Evolutionary conservation across 2,329 filamentous ascomycete genomes (phyloP).

Genomic region (Periglandula ipomoeae): DNA sequence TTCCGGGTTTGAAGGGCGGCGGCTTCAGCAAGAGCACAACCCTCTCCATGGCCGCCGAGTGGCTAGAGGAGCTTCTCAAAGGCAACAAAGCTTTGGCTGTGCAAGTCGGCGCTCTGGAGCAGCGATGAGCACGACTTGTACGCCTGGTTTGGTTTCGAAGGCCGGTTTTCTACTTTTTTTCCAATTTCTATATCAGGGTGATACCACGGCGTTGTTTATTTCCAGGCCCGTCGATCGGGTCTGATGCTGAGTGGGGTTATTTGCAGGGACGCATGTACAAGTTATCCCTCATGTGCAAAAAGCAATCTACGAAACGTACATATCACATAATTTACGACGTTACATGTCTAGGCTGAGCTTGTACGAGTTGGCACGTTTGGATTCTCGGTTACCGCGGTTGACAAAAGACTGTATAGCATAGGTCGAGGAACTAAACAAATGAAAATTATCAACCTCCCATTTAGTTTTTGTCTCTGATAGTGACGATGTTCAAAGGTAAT

Average conservation of each 20-base stretch:
- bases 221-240: background rate
- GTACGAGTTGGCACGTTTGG: background rate
- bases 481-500: no score
- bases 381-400: no score
- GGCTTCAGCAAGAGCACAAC: slow-evolving; percentile 79
- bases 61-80: slow-evolving; percentile 61
- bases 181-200: background rate
- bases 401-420: background rate
- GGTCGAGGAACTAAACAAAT: background rate
- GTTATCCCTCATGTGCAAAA: background rate
- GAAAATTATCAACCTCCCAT: no score
- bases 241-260: background rate
- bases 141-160: no score
- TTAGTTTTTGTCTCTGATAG: no score
- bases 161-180: background rate
- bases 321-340: background rate
- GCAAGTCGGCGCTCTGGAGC: slow-evolving; percentile 4
- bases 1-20: slow-evolving; percentile 64
- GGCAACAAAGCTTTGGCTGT: slow-evolving; percentile 54
- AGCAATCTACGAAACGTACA: background rate
- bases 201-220: slow-evolving; percentile 5
- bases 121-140: background rate
- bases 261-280: background rate
- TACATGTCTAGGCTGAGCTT: background rate
- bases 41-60: slow-evolving; percentile 66